Percentiles rank a stretch among this genome's conserved stretches.
Conservation (phyloP, 441 rosid species). For the Gossypium schwendimanii region DNA sequence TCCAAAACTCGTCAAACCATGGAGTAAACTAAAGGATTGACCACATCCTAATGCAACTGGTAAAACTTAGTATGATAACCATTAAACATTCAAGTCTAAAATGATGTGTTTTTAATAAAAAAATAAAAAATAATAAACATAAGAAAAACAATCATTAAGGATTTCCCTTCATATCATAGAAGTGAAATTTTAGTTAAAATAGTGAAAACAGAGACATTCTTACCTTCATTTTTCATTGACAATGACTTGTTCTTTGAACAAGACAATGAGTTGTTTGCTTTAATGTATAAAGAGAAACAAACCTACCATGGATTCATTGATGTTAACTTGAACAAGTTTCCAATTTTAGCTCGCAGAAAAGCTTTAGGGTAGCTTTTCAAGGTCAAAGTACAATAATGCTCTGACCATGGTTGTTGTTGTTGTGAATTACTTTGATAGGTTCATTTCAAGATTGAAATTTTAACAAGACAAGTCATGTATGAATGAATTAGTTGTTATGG, state of each 20-base stretch:
- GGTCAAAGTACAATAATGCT: constrained; percentile 38
- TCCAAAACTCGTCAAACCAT: no score
- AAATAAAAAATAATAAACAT: no score
- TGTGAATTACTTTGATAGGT: constrained; percentile 65
- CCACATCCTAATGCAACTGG: no score
- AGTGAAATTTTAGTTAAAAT: constrained; percentile 16
- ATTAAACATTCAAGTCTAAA: no score
- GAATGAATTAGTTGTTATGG: constrained; percentile 53
- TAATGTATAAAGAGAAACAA: constrained; percentile 40
- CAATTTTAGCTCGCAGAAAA: constrained; percentile 32
- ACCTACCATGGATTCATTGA: constrained; percentile 20
- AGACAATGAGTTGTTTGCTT: constrained; percentile 33
- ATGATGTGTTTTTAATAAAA: no score
- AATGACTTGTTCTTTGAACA: constrained; percentile 40
- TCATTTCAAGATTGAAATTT: constrained; percentile 33
- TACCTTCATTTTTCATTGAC: constrained; percentile 23
- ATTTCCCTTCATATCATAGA: background rate
- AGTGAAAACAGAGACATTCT: constrained; percentile 24
- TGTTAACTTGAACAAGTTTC: constrained; percentile 33
- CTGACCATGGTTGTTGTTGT: constrained; percentile 41
- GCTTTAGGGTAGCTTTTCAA: constrained; percentile 53
- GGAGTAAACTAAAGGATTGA: no score
- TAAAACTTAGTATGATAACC: no score
- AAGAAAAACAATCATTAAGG: no score
- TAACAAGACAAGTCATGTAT: constrained; percentile 59